Base-by-base conservation (phyloP, 2,329 filamentous ascomycete species). In the Sarocladiaceae sp. region DNA sequence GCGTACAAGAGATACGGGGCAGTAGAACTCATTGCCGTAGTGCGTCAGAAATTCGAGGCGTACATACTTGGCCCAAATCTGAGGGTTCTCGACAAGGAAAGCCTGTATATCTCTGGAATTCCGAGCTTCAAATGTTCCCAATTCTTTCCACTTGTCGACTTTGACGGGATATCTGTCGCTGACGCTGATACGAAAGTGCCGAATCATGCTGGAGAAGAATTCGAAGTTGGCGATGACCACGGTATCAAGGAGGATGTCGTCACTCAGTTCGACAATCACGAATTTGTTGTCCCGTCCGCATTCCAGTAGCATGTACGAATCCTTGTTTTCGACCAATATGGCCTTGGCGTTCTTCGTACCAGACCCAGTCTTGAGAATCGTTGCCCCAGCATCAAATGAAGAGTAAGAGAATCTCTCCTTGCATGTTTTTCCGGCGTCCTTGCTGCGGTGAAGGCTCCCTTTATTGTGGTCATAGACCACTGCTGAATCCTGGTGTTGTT, bases 371-470 rank as follows among this genome's bases (percentile, higher is more conserved):
- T 97, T 97, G 49, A 95, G 72, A 21, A 97, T 80, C 1, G 88
- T 96, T 11, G 93, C 93, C 10, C 93, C 93, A 48, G 89, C 95
- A 62, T 98, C 93, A 58, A 97, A 97, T 1, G 91, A 97, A 6
- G 93, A 89, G 65, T 95, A 98, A 45, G 95, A 97, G 64, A 95
- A 96, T 34, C 93, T 78, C 65, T 97, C 93, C 64, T 97, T 97
- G 74, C 91, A 96, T 0, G 93, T 98, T 62, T 88, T 95, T 6
- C 93, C 93, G 3, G 93, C 93, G 62, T 97, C 90, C 63, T 94
- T 96, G 58, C 85, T 89, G 29, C 88, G 78, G 49, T 80, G 74
- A 27, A 74, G 69, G 15, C 73, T 72, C n/a, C 71, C 66, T 39
- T 72, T 69, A 10, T 65, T 69, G 48, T 74, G 67, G 42, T 71